These are phyloP conservation scores for Phanerochaete sordida DNA, from an alignment of 768 basidiomycete genomes.

Conservation along the genomic window DNA sequence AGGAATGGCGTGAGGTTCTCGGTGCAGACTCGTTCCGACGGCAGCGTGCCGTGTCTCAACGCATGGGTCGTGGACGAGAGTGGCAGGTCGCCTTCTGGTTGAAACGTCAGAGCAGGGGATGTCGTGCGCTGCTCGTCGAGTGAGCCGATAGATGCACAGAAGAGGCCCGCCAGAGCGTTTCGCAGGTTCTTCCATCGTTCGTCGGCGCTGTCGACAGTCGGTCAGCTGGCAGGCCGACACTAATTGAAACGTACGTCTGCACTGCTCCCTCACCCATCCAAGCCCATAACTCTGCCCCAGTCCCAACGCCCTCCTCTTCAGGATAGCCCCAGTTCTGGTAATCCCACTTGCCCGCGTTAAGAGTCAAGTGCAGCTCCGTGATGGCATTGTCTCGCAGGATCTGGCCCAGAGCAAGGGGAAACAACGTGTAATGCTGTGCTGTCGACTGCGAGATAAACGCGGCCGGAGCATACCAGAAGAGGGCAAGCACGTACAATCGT, in stretches of 20 bases:
- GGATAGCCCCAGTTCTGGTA: conserved; percentile 84
- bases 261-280: conserved; percentile 76
- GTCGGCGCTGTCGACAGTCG: conserved; percentile 48
- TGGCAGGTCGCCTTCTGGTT: conserved; percentile 56
- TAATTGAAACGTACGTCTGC: conserved; percentile 36
- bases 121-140: conserved; percentile 75
- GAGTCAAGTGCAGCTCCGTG: conserved; percentile 82
- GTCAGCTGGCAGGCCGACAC: background rate
- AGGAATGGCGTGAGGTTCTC: conserved; percentile 97
- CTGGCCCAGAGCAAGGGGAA: conserved; percentile 84
- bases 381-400: conserved; percentile 83
- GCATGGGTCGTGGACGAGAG: conserved; percentile 44
- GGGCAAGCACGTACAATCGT: conserved; percentile 39
- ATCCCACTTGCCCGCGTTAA: conserved; percentile 93
- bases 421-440: conserved; percentile 86
- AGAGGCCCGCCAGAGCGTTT: conserved; percentile 88
- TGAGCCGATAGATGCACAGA: conserved; percentile 88
- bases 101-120: conserved; percentile 56
- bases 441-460: background rate
- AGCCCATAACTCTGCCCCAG: conserved; percentile 87
- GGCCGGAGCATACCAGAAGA: background rate
- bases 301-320: conserved; percentile 68
- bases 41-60: conserved; percentile 72
- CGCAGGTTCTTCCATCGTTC: conserved; percentile 81
- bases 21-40: conserved; percentile 91